Evolutionary conservation across 2,329 filamentous ascomycete genomes (phyloP), one percentile per base, ranked within the genome.

Genomic region (Paramyrothecium roridum): DNA sequence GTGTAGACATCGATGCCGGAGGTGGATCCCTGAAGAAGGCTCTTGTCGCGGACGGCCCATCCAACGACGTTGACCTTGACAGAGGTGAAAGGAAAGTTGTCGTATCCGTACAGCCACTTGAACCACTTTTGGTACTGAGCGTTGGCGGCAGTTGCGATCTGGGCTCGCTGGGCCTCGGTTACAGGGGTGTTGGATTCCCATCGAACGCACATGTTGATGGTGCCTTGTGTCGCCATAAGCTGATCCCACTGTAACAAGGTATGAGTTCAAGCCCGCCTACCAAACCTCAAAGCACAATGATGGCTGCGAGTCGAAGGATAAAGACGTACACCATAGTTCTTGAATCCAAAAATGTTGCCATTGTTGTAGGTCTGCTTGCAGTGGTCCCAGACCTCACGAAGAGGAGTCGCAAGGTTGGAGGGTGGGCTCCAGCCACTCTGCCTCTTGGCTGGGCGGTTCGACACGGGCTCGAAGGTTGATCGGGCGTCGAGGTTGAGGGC

Each of bases 71-170:
- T 67, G 37, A 70, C 63, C 48, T 74, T 69, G 52, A 78, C 66
- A 3, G 69, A 67, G 50, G 61, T 59, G 52, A 71, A 76, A 8
- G 76, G 76, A 62, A 75, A 79, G 52, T 69, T 70, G 37, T 77
- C 75, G 50, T 71, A 79, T 17, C 74, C 75, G 20, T 73, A 71
- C 43, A 78, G 67, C 58, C 72, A 70, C 53, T 73, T 70, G 54
- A 75, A 74, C 74, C 73, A 77, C 55, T 71, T 70, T 52, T 70
- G 64, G 63, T 75, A 73, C 16, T 69, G 67, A 33, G 62, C 61
- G 51, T 71, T 64, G 4, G 75, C 61, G 1, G 70, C 69, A 4
- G 63, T 53, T 47, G 73, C 68, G 30, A 77, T 62, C 52, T 73
- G 61, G 16, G 63, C 63, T 16, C 76, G 73, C 56, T 77, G 69